Evolutionary conservation across 805 yeast species (phyloP).

Genomic region (Suhomyces sp.): DNA sequence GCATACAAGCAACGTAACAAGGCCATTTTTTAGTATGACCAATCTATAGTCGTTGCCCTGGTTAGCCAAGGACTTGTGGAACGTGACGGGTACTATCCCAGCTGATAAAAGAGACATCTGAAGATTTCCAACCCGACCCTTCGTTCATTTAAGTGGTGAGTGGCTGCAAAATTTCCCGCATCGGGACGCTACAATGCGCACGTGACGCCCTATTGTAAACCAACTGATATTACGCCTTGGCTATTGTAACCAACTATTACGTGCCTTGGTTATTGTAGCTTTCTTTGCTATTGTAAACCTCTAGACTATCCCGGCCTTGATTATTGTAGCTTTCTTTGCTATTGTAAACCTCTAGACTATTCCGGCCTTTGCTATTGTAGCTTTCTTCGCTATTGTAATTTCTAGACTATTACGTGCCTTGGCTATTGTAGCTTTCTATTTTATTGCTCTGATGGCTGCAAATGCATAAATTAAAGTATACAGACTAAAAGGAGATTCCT

Average conservation of each 20-base stretch:
- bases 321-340: not conserved
- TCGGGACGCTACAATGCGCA: not conserved
- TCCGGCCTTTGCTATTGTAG: too few relatives aligned
- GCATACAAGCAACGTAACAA: constrained; percentile 64
- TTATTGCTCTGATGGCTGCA: not conserved
- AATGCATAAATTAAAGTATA: not conserved
- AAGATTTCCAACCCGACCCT: not conserved
- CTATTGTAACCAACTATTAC: too few relatives aligned
- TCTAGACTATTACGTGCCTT: not conserved
- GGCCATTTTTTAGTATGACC: constrained; percentile 62
- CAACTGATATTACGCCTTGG: too few relatives aligned
- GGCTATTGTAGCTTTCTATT: not conserved
- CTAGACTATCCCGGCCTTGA: not conserved
- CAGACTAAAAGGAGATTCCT: not conserved
- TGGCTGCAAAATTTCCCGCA: not conserved
- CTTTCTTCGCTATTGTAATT: too few relatives aligned
- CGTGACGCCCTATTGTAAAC: too few relatives aligned
- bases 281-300: too few relatives aligned
- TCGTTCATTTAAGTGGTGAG: not conserved
- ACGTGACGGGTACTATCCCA: constrained; percentile 7
- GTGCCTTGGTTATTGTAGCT: too few relatives aligned
- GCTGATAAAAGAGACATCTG: not conserved
- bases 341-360: too few relatives aligned
- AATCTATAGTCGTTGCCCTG: constrained; percentile 41
- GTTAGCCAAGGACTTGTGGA: constrained; percentile 33